phyloP scores from a whole-genome alignment of 495 filamentous ascomycete species.

The Talaromyces trachyspermus region DNA sequence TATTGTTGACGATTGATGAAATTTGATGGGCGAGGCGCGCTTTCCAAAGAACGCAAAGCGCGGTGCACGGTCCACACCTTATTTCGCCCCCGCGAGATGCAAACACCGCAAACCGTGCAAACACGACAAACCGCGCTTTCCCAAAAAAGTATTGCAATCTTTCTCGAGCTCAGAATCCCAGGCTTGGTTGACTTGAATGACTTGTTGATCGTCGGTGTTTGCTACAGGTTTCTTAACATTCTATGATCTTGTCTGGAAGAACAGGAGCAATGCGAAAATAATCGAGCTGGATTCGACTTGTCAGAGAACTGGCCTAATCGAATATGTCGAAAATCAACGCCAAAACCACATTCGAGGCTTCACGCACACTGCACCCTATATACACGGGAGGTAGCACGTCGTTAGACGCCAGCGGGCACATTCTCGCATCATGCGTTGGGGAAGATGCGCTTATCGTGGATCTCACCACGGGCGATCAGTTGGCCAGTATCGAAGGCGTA shows the following conservation, averaged over 20 bases:
- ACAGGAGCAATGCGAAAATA: slow-evolving; percentile 5
- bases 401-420: slow-evolving; percentile 69
- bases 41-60: not conserved
- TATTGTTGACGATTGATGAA: no score
- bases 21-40: not conserved
- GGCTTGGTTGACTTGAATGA: no score
- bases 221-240: no score
- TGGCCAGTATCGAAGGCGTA: slow-evolving; percentile 86
- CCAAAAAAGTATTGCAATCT: slow-evolving; percentile 14
- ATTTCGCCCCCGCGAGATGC: slow-evolving; percentile 11
- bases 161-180: no score
- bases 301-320: not conserved
- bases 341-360: slow-evolving; percentile 83
- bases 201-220: no score
- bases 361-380: slow-evolving; percentile 78
- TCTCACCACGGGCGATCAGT: slow-evolving; percentile 70
- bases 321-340: slow-evolving; percentile 42
- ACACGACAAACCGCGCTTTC: slow-evolving; percentile 18
- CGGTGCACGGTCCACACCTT: slow-evolving; percentile 22
- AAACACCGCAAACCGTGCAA: slow-evolving; percentile 29
- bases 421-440: slow-evolving; percentile 78
- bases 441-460: slow-evolving; percentile 88
- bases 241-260: no score
- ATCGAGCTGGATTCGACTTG: not conserved
- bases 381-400: slow-evolving; percentile 87